Percentiles rank a stretch among this genome's conserved stretches.
phyloP scores from a whole-genome alignment of 164 flowering plant genomes.

The Warburgia ugandensis region DNA sequence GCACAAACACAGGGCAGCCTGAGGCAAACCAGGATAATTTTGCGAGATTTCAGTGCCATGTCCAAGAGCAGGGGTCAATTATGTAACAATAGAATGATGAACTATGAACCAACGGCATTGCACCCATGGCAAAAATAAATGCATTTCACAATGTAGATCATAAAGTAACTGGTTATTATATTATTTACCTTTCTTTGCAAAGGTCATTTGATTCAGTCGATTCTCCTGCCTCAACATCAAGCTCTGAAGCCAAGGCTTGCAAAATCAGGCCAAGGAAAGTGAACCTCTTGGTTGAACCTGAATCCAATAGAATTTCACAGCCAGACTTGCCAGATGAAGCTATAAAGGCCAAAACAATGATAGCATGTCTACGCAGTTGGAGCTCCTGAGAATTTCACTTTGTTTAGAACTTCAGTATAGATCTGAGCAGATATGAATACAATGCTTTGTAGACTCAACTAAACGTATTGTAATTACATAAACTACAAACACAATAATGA shows the following conservation, averaged over 20 bases:
- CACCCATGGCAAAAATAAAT: too few relatives aligned
- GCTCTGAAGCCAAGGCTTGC: conserved; percentile 48
- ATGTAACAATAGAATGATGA: too few relatives aligned
- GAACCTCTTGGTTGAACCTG: conserved; percentile 23
- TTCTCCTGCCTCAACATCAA: conserved; percentile 42
- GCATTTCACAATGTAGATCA: too few relatives aligned
- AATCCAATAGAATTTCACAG: conserved; percentile 44
- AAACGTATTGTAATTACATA: background rate
- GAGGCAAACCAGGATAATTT: too few relatives aligned
- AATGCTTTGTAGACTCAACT: too few relatives aligned
- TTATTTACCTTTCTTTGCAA: conserved; percentile 54
- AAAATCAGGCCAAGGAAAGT: conserved; percentile 55
- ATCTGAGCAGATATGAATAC: too few relatives aligned
- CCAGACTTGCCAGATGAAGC: conserved; percentile 75
- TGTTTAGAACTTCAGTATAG: background rate
- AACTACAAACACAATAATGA: background rate
- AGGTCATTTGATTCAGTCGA: conserved; percentile 26
- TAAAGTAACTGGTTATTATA: too few relatives aligned
- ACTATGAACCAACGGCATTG: too few relatives aligned
- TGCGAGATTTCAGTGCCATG: too few relatives aligned
- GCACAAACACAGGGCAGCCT: too few relatives aligned
- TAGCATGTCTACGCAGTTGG: conserved; percentile 58
- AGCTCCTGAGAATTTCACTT: conserved; percentile 48
- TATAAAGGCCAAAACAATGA: conserved; percentile 60
- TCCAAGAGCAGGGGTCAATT: too few relatives aligned